Evolutionary conservation across 78 protist species (phyloP).

Genomic region (Pigoraptor vietnamica): DNA sequence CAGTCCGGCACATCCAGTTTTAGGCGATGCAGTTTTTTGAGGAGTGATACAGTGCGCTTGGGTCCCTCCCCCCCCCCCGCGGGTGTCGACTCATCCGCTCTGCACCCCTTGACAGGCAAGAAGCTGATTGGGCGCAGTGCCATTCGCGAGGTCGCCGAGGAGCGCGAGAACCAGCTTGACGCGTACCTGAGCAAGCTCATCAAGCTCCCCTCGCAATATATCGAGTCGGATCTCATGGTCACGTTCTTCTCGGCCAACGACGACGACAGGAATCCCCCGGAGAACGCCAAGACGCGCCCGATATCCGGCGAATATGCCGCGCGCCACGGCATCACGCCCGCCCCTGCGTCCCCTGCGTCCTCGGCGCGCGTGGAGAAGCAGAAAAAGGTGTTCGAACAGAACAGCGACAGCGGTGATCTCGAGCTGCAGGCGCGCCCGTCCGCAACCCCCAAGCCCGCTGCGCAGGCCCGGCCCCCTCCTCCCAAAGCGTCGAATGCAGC

Average conservation of each 20-base stretch:
- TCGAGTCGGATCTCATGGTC: not conserved
- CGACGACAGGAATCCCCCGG: not conserved
- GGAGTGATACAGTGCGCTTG: no score
- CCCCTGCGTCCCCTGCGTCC: not conserved
- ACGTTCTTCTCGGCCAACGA: not conserved
- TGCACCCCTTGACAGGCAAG: not conserved
- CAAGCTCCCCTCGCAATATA: not conserved
- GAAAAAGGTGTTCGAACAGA: not conserved
- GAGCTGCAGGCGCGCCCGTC: not conserved
- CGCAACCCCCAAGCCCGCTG: not conserved
- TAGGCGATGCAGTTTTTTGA: no score
- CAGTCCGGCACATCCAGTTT: not conserved
- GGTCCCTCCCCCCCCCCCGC: no score
- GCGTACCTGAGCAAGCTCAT: not conserved
- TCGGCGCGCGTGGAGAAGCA: not conserved
- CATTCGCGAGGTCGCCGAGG: not conserved
- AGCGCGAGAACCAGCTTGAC: not conserved
- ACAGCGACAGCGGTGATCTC: not conserved
- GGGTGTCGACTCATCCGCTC: not conserved
- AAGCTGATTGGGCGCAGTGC: conserved; percentile 3
- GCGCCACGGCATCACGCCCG: not conserved
- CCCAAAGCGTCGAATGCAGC: not conserved
- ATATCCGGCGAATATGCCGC: not conserved
- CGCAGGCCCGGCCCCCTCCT: not conserved
- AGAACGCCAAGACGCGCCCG: not conserved